Percentiles rank a stretch among this genome's conserved stretches.
These are phyloP conservation scores for Polytolypa hystricis DNA, from an alignment of 2,329 filamentous ascomycete species.

Conservation along the genomic window DNA sequence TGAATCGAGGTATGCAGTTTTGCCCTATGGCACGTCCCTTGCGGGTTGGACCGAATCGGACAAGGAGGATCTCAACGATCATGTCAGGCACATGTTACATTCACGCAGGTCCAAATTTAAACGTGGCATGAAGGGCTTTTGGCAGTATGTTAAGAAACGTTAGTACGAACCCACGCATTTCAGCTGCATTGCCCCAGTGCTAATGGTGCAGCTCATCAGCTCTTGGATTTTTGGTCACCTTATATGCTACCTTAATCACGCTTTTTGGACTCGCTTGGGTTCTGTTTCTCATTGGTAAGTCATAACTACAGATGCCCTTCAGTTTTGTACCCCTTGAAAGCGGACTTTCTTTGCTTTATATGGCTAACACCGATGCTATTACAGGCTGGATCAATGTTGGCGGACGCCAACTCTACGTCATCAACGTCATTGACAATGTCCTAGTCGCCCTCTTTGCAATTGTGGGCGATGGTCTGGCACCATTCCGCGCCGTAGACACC, in stretches of 20 bases:
- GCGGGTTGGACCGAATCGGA: constrained; percentile 67
- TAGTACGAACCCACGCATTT: constrained; percentile 21
- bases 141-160: constrained; percentile 64
- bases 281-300: constrained; percentile 66
- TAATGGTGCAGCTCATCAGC: constrained; percentile 31
- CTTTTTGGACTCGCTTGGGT: constrained; percentile 82
- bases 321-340: too few relatives aligned
- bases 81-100: constrained; percentile 79
- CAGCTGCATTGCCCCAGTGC: neutral
- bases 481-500: constrained; percentile 69
- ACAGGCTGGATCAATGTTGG: constrained; percentile 71
- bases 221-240: constrained; percentile 69
- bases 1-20: constrained; percentile 64
- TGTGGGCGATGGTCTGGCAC: constrained; percentile 58
- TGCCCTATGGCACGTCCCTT: constrained; percentile 61
- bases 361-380: too few relatives aligned
- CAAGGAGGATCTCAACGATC: constrained; percentile 67
- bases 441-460: constrained; percentile 60
- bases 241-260: constrained; percentile 74
- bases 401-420: constrained; percentile 55
- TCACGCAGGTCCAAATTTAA: constrained; percentile 71
- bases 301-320: neutral
- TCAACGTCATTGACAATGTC: constrained; percentile 60
- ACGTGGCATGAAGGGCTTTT: constrained; percentile 66
- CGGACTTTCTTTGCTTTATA: too few relatives aligned